Evolutionary conservation across 1,139 yeast species (phyloP).

Genomic region (Torulaspora pretoriensis): DNA sequence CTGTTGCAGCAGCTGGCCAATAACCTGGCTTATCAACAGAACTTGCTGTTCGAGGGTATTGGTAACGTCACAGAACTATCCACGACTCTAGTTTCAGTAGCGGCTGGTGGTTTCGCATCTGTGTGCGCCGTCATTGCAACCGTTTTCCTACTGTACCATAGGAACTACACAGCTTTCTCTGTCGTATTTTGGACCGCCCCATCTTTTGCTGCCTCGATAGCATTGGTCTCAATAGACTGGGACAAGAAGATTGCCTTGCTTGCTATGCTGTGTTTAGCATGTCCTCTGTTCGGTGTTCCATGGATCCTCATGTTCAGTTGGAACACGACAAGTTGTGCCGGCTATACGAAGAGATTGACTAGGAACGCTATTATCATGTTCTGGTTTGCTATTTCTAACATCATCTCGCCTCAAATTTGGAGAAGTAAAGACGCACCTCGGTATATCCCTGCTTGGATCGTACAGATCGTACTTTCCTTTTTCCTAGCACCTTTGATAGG

Average conservation of each 20-base stretch:
- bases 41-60: conserved; percentile 41
- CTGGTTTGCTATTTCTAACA: conserved; percentile 41
- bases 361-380: conserved; percentile 42
- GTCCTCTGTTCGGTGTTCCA: conserved; percentile 42
- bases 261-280: conserved; percentile 42
- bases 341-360: conserved; percentile 43
- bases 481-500: conserved; percentile 41
- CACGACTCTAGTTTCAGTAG: conserved; percentile 51
- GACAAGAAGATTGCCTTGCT: conserved; percentile 42
- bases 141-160: conserved; percentile 25
- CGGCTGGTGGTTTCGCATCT: conserved; percentile 45
- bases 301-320: conserved; percentile 44
- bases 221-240: conserved; percentile 43
- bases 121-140: conserved; percentile 38
- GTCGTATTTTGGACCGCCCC: conserved; percentile 43
- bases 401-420: conserved; percentile 48
- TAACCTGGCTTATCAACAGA: conserved; percentile 47
- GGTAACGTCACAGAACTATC: conserved; percentile 43
- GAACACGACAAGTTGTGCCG: conserved; percentile 38
- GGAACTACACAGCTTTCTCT: conserved; percentile 36
- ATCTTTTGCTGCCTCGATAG: conserved; percentile 45
- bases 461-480: conserved; percentile 49
- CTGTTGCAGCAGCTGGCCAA: conserved; percentile 46
- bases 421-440: conserved; percentile 41
- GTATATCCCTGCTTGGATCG: conserved; percentile 49